Evolutionary conservation across 805 yeast genomes (phyloP).

Genomic region (Candida ipomoeae): DNA sequence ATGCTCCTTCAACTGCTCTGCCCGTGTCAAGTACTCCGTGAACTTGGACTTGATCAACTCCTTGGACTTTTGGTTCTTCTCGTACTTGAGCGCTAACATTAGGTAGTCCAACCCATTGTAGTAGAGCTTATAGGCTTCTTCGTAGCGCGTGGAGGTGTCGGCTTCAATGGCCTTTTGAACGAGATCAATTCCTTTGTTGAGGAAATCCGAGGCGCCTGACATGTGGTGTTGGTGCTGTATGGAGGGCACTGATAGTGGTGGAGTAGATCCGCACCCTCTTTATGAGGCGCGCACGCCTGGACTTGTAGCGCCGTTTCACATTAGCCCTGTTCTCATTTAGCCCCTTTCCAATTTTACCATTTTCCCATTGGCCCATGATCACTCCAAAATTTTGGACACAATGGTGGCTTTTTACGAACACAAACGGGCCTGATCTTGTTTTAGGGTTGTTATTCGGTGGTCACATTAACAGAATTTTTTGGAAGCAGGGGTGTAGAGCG

Average conservation of each 20-base stretch:
- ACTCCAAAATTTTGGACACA: neutral
- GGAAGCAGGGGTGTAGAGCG: neutral
- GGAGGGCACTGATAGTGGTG: neutral
- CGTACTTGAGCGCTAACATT: constrained; percentile 91
- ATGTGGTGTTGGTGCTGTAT: constrained; percentile 9
- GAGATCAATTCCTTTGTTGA: constrained; percentile 90
- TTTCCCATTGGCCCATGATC: neutral
- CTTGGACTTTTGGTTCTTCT: constrained; percentile 84
- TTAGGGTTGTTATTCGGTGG: too few relatives aligned
- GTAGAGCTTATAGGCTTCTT: constrained; percentile 90
- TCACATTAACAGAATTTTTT: neutral
- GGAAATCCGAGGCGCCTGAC: constrained; percentile 57
- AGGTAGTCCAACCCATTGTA: constrained; percentile 91
- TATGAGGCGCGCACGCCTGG: neutral
- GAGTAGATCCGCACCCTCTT: constrained; percentile 1
- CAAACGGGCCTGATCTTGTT: too few relatives aligned
- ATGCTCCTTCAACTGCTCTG: constrained; percentile 90
- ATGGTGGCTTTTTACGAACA: too few relatives aligned
- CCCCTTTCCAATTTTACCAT: neutral
- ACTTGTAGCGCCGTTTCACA: neutral
- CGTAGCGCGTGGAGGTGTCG: constrained; percentile 83
- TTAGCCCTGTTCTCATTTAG: neutral
- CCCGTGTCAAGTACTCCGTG: constrained; percentile 86
- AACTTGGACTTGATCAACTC: constrained; percentile 85
- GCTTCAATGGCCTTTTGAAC: constrained; percentile 95